A percentile compares a stretch with the other conserved stretches of the same genome.
Evolutionary conservation across 2,329 filamentous ascomycete genomes (phyloP).

Genomic region (Penicillium sp.): DNA sequence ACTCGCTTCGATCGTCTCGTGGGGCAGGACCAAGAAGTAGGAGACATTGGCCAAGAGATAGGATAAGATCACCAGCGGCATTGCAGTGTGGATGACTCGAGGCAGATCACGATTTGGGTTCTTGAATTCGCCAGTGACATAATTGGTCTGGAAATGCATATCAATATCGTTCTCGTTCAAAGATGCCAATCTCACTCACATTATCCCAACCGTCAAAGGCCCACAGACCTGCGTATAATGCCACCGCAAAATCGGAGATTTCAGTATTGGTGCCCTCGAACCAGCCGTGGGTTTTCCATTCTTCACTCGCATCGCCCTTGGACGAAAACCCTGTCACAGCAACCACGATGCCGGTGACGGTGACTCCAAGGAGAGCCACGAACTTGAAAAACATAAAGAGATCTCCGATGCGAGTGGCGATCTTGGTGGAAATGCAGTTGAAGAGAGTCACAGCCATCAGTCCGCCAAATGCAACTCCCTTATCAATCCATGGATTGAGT

Average conservation of each 20-base stretch:
- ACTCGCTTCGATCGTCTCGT: slow-evolving; percentile 70
- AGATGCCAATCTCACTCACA: slow-evolving; percentile 47
- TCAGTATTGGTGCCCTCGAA: slow-evolving; percentile 78
- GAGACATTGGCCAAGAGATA: slow-evolving; percentile 88
- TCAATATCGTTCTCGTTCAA: slow-evolving; percentile 1
- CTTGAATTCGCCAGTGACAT: slow-evolving; percentile 93
- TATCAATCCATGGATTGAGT: slow-evolving; percentile 82
- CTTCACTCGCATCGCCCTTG: slow-evolving; percentile 65
- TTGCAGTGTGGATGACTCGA: slow-evolving; percentile 90
- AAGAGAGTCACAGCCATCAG: slow-evolving; percentile 71
- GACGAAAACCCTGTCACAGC: slow-evolving; percentile 77
- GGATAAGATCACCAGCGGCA: slow-evolving; percentile 84
- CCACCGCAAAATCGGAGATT: slow-evolving; percentile 83
- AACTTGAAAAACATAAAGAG: slow-evolving; percentile 98
- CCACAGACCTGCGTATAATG: slow-evolving; percentile 92
- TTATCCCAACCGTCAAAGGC: slow-evolving; percentile 99
- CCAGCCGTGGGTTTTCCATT: slow-evolving; percentile 86
- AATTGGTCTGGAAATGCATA: slow-evolving; percentile 62
- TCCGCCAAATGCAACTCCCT: slow-evolving; percentile 73
- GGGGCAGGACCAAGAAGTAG: slow-evolving; percentile 89
- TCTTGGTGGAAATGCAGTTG: slow-evolving; percentile 84
- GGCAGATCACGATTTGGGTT: slow-evolving; percentile 86
- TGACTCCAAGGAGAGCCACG: slow-evolving; percentile 77
- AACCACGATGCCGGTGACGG: slow-evolving; percentile 81
- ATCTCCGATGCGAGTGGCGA: slow-evolving; percentile 83